Percentiles rank a stretch among this genome's conserved stretches.
Conservation (phyloP, 495 filamentous ascomycete species). For the Penicillium alfredii region DNA sequence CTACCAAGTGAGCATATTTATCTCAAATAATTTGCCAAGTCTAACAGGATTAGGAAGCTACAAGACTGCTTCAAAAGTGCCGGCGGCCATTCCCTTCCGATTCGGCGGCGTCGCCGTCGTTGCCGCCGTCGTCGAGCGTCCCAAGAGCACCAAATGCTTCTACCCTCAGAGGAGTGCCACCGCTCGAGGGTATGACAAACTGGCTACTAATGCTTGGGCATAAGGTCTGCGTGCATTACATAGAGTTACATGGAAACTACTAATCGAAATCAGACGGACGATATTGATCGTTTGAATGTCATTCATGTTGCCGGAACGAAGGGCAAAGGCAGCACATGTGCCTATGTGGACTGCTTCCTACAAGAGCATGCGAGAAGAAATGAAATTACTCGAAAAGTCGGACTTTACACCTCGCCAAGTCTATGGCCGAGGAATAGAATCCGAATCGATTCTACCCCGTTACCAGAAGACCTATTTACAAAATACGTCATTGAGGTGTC, state of each 20-base stretch:
- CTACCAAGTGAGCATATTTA: too few species aligned
- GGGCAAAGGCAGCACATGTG: slow-evolving; percentile 54
- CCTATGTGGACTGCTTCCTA: slow-evolving; percentile 38
- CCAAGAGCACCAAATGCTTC: too few species aligned
- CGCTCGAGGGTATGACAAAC: slow-evolving; percentile 3
- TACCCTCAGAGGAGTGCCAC: too few species aligned
- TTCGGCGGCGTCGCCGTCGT: too few species aligned
- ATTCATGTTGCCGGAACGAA: slow-evolving; percentile 80
- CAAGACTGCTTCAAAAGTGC: too few species aligned
- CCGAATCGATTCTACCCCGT: background rate
- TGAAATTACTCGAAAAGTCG: background rate
- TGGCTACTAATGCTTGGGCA: background rate
- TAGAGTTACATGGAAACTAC: background rate
- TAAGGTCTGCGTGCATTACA: background rate
- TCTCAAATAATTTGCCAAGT: too few species aligned
- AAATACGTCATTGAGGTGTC: background rate
- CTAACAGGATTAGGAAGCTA: too few species aligned
- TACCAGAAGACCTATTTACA: background rate
- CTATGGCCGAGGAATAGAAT: background rate
- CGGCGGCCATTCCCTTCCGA: too few species aligned
- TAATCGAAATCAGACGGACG: slow-evolving; percentile 40
- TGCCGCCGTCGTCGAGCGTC: too few species aligned
- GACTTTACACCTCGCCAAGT: background rate
- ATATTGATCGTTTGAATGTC: slow-evolving; percentile 60
- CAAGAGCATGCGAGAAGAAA: too few species aligned